Conservation (phyloP, 805 yeast genomes). For the Ogataea paradorogensis region DNA sequence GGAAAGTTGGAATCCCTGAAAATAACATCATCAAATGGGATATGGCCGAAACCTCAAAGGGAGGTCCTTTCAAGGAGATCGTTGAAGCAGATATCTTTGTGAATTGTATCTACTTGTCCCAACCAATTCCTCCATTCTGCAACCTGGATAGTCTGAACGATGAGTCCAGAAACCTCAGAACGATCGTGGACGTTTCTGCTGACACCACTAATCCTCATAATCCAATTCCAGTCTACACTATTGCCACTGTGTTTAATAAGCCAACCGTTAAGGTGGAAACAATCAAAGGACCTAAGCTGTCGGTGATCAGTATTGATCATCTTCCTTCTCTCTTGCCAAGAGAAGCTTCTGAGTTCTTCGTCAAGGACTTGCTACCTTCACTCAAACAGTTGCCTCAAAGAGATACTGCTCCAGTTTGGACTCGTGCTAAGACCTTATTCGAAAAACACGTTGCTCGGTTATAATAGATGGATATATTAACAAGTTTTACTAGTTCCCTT, state of each 20-base stretch:
- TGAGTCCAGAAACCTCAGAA: conserved; percentile 72
- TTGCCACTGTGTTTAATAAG: conserved; percentile 85
- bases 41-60: conserved; percentile 91
- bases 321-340: conserved; percentile 94
- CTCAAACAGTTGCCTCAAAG: conserved; percentile 81
- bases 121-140: conserved; percentile 92
- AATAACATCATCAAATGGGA: conserved; percentile 89
- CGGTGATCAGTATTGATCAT: conserved; percentile 95
- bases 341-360: conserved; percentile 92
- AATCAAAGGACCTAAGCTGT: conserved; percentile 75
- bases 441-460: conserved; percentile 64
- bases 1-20: conserved; percentile 84
- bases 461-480: not conserved
- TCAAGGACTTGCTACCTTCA: conserved; percentile 85
- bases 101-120: conserved; percentile 92
- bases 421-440: conserved; percentile 77
- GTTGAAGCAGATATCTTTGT: conserved; percentile 84
- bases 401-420: conserved; percentile 86
- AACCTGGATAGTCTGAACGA: conserved; percentile 64
- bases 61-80: conserved; percentile 96
- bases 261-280: conserved; percentile 88
- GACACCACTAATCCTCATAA: conserved; percentile 98
- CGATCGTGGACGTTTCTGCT: conserved; percentile 96
- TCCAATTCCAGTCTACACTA: conserved; percentile 90
- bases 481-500: conserved; percentile 42